Evolutionary conservation across 305 asterid species (phyloP).

Genomic region (Stenogyne calaminthoides): DNA sequence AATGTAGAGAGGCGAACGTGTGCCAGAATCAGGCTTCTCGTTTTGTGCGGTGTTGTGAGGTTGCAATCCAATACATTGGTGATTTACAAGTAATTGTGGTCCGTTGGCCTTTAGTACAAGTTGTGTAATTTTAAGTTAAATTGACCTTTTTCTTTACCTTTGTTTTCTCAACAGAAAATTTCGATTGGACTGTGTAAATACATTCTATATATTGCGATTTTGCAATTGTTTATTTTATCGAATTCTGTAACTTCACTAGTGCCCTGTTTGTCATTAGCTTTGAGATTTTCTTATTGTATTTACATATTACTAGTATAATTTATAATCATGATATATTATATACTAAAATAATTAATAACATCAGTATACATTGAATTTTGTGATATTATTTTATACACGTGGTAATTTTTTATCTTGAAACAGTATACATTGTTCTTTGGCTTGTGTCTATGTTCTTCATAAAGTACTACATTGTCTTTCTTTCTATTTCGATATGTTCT

Average conservation of each 20-base stretch:
- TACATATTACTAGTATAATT: too few relatives aligned
- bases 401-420: too few relatives aligned
- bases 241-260: background rate
- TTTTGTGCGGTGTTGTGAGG: slow-evolving; percentile 15
- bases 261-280: background rate
- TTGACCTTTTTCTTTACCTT: slow-evolving; percentile 6
- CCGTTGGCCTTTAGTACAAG: slow-evolving; percentile 17
- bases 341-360: background rate
- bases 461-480: too few relatives aligned
- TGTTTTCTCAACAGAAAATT: slow-evolving; percentile 10
- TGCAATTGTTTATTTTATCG: slow-evolving; percentile 24
- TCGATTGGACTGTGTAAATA: slow-evolving; percentile 37
- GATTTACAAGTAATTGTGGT: slow-evolving; percentile 26
- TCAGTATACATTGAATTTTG: background rate
- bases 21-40: slow-evolving; percentile 9
- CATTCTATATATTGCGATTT: slow-evolving; percentile 30
- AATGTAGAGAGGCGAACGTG: slow-evolving; percentile 15
- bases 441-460: too few relatives aligned
- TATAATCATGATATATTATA: background rate
- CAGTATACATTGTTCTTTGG: too few relatives aligned
- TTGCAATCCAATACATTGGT: slow-evolving; percentile 11
- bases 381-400: background rate
- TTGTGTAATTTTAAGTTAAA: slow-evolving; percentile 3
- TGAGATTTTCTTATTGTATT: background rate
- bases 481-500: too few relatives aligned